Base-by-base conservation (phyloP, 441 rosid species). In the Corymbia citriodora region DNA sequence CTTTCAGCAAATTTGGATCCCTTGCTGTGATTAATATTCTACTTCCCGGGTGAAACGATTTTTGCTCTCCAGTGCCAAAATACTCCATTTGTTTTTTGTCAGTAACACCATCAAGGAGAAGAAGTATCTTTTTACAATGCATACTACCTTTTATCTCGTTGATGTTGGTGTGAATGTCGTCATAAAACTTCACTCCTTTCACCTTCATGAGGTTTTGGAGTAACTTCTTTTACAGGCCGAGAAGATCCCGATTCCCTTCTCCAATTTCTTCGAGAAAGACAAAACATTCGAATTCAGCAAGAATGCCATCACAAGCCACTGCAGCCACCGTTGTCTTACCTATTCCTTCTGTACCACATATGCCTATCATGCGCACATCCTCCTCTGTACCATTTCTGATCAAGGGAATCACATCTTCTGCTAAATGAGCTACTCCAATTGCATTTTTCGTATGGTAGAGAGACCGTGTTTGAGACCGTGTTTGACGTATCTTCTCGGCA, bases 371-470 rank as follows among this genome's bases (percentile, higher is more conserved):
- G 27, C 82, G 49, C 82, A 36, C 49, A 10, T 36, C 82, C 13
- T 72, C 25, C 48, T 36, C 25, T 9, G 25, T 7, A 12, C 81
- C 81, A 9, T 70, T 70, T 9, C 13, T 33, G 4, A 72, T 48
- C 49, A 19, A 72, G 82, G 82, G 4, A 19, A 72, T 72, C 48
- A 36, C 49, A 19, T 72, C 49, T 1, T 9, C 1, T 72, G 49
- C 82, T 6, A 72, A 36, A 40, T 36, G 49, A 72, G 13, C 27
- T 72, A 18, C 49, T 72, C 82, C 49, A 19, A 72, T 36, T 36
- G 82, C 27, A 0, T 36, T 36, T 72, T 72, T 19, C 49, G 6
- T 21, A 11, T 0, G 7, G 15, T 10, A 10, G 82, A 1, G 82
- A 72, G 82, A 2, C 49, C 82, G 1, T 72, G 25, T 36, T 33